Evolutionary conservation across 1,139 yeast genomes (phyloP).

Genomic region (Sugiyamaella castrensis): DNA sequence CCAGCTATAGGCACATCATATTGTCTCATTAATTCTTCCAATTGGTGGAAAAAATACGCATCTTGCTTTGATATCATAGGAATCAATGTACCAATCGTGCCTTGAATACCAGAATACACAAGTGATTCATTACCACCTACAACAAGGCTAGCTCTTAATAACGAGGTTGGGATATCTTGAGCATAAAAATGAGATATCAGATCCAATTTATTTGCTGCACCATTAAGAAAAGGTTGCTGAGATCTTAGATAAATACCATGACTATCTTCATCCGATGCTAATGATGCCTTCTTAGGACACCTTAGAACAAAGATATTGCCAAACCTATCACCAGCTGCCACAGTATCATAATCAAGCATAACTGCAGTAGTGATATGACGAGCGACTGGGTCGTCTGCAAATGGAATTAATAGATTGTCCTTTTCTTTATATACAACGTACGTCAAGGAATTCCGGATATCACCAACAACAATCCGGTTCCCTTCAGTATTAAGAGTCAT

Average conservation of each 20-base stretch:
- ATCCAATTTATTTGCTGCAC: slow-evolving; percentile 53
- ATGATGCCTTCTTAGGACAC: slow-evolving; percentile 47
- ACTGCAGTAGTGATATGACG: slow-evolving; percentile 63
- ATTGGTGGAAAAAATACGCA: slow-evolving; percentile 52
- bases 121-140: slow-evolving; percentile 65
- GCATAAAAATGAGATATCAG: slow-evolving; percentile 60
- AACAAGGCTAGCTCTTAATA: slow-evolving; percentile 52
- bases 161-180: slow-evolving; percentile 67
- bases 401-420: slow-evolving; percentile 54
- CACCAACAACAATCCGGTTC: slow-evolving; percentile 64
- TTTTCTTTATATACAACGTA: slow-evolving; percentile 51
- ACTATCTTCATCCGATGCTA: slow-evolving; percentile 50
- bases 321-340: slow-evolving; percentile 84
- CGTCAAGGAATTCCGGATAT: slow-evolving; percentile 60
- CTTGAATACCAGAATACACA: slow-evolving; percentile 73
- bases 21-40: slow-evolving; percentile 52
- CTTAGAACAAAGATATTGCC: slow-evolving; percentile 75
- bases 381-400: slow-evolving; percentile 67
- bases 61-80: slow-evolving; percentile 69
- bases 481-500: slow-evolving; percentile 54
- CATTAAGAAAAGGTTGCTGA: slow-evolving; percentile 40
- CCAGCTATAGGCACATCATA: slow-evolving; percentile 51
- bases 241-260: slow-evolving; percentile 36
- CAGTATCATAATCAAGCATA: slow-evolving; percentile 69
- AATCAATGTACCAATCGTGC: slow-evolving; percentile 68